Percentiles rank a stretch among this genome's conserved stretches.
These are phyloP conservation scores for Tillandsia fasciculata DNA, from an alignment of 176 grass and related monocot genomes.

Conservation along the genomic window DNA sequence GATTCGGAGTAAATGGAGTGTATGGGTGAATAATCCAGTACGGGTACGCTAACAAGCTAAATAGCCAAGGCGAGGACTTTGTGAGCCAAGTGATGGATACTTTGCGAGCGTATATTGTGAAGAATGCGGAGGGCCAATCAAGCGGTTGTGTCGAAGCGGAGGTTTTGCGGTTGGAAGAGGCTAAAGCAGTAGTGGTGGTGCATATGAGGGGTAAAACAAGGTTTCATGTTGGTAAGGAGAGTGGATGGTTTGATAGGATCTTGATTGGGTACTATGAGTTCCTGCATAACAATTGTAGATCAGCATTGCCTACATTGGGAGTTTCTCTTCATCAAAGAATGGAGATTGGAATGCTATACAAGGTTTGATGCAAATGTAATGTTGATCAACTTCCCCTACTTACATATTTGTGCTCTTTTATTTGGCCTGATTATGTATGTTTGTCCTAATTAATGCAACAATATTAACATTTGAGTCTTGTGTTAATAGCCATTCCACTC, in stretches of 20 bases:
- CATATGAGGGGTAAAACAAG: conserved; percentile 66
- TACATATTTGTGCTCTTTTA: too few species aligned
- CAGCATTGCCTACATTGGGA: conserved; percentile 41
- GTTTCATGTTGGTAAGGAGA: conserved; percentile 50
- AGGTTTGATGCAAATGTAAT: conserved; percentile 23
- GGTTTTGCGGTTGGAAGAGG: conserved; percentile 37
- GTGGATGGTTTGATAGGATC: conserved; percentile 41
- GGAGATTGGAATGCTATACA: conserved; percentile 77
- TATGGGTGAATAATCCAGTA: conserved; percentile 62
- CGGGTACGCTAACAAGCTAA: conserved; percentile 47
- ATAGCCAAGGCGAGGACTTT: conserved; percentile 31
- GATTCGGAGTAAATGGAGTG: conserved; percentile 38
- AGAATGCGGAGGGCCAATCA: not conserved
- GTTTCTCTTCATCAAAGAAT: conserved; percentile 53
- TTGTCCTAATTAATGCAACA: too few species aligned
- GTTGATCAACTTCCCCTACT: not conserved
- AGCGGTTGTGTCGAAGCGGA: conserved; percentile 11
- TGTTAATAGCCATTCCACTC: too few species aligned
- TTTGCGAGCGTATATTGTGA: conserved; percentile 24
- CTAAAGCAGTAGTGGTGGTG: conserved; percentile 29
- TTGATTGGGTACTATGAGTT: conserved; percentile 69
- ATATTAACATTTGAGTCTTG: too few species aligned
- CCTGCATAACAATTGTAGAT: conserved; percentile 59
- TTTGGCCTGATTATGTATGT: too few species aligned
- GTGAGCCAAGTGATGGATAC: conserved; percentile 30